Base-by-base conservation (phyloP, 176 grass and related monocot genomes). In the Carex myosuroides region DNA sequence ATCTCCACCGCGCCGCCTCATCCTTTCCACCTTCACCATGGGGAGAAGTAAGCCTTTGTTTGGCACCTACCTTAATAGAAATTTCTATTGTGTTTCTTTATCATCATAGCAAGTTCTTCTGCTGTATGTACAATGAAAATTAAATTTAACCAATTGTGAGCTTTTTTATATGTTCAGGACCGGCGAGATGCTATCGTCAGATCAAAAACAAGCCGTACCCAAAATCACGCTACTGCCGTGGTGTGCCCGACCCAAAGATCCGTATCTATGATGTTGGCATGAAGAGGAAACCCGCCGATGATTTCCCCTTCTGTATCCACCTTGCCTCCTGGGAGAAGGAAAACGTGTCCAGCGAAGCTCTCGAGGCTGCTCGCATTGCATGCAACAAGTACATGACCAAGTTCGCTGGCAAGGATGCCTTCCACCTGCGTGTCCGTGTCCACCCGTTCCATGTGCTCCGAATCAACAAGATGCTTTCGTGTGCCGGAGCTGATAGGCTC, bases 331-430 rank as follows among this genome's bases (percentile, higher is more conserved):
- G 91, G 89, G 94, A 94, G 86, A 97, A 94, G 84, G 94, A 97
- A 85, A 94, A 97, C 20, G 91, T 94, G 8, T 87, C 91, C n/a
- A 92, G 92, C 0, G 90, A 94, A 84, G 92, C 92, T 52, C 91
- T 94, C 74, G 94, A 97, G 88, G 91, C 92, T 89, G 94, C 92
- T 35, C 88, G 87, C 57, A 94, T 94, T 4, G 91, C 94, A 0
- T 91, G 89, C 88, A 90, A 91, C 84, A 97, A 94, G 86, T 94
- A 97, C 86, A 94, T 92, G 94, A 91, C 91, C 64, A 97, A 92
- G 79, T 85, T 80, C 48, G 89, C 86, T 8, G 89, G 91, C 44
- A 97, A 94, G 89, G 94, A 91, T 69, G 87, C 91, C 24, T 97
- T 94, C 94, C 94, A 97, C 72, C 84, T 94, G 5, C 60, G 91